Base-by-base conservation (phyloP, 768 basidiomycete species). In the Rhodotorula paludigena region DNA sequence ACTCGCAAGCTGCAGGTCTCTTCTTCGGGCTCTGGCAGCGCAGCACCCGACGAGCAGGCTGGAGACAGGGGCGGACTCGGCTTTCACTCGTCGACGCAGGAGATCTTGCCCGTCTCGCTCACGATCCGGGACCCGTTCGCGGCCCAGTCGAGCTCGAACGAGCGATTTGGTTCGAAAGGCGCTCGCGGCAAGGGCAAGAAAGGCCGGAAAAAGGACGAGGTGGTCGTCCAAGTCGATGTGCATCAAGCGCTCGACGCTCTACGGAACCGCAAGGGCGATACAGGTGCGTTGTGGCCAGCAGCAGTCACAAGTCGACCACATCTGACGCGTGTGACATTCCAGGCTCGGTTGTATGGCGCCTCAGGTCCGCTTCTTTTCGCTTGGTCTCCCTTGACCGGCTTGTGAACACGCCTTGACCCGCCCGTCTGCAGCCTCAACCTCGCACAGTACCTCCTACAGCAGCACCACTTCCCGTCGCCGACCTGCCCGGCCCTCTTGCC, bases 271-370 rank as follows among this genome's bases (percentile, higher is more conserved):
- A 48, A 53, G n/a, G 68, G 68, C 12, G 68, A 69, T n/a, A 69
- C 68, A 16, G 68, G 68, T 64, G 1, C 25, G 63, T 64, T n/a
- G n/a, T n/a, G n/a, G n/a, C n/a, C n/a, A n/a, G n/a, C n/a, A n/a
- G n/a, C n/a, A n/a, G n/a, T n/a, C n/a, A n/a, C n/a, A n/a, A n/a
- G 39, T n/a, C 52, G 25, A 3, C 21, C 12, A 38, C 38, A 11
- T 21, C 7, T 15, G 6, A 5, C 10, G 2, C 1, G 6, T 7
- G n/a, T 5, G 28, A n/a, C n/a, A n/a, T n/a, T n/a, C n/a, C 45
- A 69, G 68, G 68, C 10, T 69, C 68, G 25, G 68, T 69, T 0
- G 47, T 69, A 2, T 69, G 68, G 68, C 47, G 63, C 20, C 23
- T 57, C 30, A 64, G 58, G 57, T 65, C 30, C 20, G 32, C 32